These are phyloP conservation scores for Magnusiomyces magnusii DNA, from an alignment of 1,139 yeast species.

Conservation along the genomic window DNA sequence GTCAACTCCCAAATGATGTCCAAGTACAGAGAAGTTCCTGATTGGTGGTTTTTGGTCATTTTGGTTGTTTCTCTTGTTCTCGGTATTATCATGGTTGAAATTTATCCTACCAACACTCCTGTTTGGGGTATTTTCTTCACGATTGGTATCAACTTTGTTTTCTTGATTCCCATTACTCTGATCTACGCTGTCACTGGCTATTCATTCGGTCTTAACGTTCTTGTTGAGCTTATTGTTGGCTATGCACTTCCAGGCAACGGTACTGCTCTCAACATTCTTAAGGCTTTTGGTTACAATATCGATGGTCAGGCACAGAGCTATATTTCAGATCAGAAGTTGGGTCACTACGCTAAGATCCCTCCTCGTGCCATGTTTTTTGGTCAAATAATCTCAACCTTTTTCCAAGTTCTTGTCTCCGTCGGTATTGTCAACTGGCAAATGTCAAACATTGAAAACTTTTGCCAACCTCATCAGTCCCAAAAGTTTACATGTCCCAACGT, in stretches of 20 bases:
- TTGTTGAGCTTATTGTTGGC: constrained; percentile 51
- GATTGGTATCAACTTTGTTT: constrained; percentile 46
- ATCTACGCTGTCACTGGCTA: constrained; percentile 46
- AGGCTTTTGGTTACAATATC: constrained; percentile 52
- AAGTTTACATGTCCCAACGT: constrained; percentile 36
- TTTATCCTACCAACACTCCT: constrained; percentile 41
- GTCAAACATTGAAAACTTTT: constrained; percentile 41
- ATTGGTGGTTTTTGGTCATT: constrained; percentile 48
- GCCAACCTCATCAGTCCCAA: constrained; percentile 37
- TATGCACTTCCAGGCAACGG: constrained; percentile 59
- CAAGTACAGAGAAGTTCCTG: constrained; percentile 54
- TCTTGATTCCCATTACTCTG: constrained; percentile 45
- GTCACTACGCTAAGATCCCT: constrained; percentile 53
- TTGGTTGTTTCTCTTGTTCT: constrained; percentile 44
- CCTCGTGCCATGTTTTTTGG: constrained; percentile 56
- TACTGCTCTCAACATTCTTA: constrained; percentile 48
- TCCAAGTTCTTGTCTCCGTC: constrained; percentile 39
- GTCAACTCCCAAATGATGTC: constrained; percentile 38
- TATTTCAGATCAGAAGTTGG: constrained; percentile 49
- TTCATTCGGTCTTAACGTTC: constrained; percentile 47
- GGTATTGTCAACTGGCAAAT: constrained; percentile 51
- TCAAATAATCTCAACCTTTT: constrained; percentile 41
- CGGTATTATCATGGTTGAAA: constrained; percentile 42
- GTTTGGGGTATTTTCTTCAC: constrained; percentile 53
- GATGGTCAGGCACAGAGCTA: constrained; percentile 56